A percentile compares a stretch with the other conserved stretches of the same genome.
Conservation (phyloP, 345 rosid genomes). For the Salix suchowensis region DNA sequence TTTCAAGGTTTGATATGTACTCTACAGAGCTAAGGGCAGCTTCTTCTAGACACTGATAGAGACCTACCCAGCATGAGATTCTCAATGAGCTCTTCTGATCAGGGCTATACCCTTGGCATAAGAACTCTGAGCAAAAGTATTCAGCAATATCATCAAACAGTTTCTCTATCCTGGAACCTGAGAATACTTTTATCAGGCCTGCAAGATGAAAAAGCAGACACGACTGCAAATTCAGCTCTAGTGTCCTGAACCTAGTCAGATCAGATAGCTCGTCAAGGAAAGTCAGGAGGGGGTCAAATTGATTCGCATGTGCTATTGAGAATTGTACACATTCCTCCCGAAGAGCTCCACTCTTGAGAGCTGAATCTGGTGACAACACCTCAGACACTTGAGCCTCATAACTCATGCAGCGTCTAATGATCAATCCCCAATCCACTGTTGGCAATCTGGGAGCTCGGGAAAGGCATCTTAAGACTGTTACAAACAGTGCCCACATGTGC, state of each 20-base stretch:
- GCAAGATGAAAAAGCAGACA: conserved; percentile 59
- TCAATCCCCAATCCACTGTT: conserved; percentile 73
- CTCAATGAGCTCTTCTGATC: conserved; percentile 50
- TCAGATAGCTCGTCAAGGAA: conserved; percentile 80
- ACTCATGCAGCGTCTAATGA: conserved; percentile 79
- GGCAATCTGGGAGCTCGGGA: conserved; percentile 80
- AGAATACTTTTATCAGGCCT: conserved; percentile 58
- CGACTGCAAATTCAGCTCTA: conserved; percentile 62
- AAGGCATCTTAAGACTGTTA: conserved; percentile 65
- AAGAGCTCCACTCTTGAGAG: conserved; percentile 36
- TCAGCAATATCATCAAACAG: conserved; percentile 55
- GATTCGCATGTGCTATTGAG: conserved; percentile 62
- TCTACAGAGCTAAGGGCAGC: conserved; percentile 52
- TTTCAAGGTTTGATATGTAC: conserved; percentile 47
- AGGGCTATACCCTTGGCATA: conserved; percentile 36
- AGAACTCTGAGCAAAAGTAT: conserved; percentile 43
- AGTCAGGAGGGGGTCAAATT: conserved; percentile 54
- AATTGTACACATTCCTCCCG: conserved; percentile 70
- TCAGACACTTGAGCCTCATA: conserved; percentile 46
- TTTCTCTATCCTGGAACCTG: conserved; percentile 73
- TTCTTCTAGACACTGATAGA: conserved; percentile 61
- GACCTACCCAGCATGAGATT: conserved; percentile 80
- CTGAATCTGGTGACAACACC: conserved; percentile 32
- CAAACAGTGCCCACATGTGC: conserved; percentile 32
- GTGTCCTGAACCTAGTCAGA: conserved; percentile 64